Conservation (phyloP, 1,139 yeast genomes). For the Eremothecium sinecaudum region DNA sequence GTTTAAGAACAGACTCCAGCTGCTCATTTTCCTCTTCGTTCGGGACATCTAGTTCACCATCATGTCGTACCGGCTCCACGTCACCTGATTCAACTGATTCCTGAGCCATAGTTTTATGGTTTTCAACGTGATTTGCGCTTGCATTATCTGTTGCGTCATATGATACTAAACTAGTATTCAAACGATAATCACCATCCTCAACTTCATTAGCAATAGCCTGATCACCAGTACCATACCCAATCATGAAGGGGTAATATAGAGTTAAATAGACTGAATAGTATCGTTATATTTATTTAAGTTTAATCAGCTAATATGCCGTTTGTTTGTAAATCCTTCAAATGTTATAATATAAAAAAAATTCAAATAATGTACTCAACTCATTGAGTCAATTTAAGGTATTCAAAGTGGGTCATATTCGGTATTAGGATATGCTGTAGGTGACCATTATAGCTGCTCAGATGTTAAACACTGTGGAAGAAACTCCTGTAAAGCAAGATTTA, state of each 20-base stretch:
- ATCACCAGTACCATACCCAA: slow-evolving; percentile 1
- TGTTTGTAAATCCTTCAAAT: too few relatives aligned
- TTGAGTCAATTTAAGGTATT: too few relatives aligned
- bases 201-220: slow-evolving; percentile 5
- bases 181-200: slow-evolving; percentile 9
- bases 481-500: slow-evolving; percentile 22
- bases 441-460: too few relatives aligned
- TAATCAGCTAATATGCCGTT: too few relatives aligned
- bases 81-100: background rate
- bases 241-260: too few relatives aligned
- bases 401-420: too few relatives aligned
- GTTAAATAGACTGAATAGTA: too few relatives aligned
- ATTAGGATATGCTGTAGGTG: slow-evolving; percentile 4
- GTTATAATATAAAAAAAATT: too few relatives aligned
- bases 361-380: too few relatives aligned
- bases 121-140: background rate
- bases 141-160: background rate
- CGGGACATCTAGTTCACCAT: background rate
- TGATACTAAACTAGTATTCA: slow-evolving; percentile 8
- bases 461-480: slow-evolving; percentile 1
- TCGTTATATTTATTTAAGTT: too few relatives aligned
- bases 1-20: slow-evolving; percentile 4
- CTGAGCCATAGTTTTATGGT: too few relatives aligned
- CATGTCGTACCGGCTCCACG: background rate
- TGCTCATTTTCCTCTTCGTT: background rate